Conservation (phyloP, 805 yeast species). For the Barnettozyma pratensis region DNA sequence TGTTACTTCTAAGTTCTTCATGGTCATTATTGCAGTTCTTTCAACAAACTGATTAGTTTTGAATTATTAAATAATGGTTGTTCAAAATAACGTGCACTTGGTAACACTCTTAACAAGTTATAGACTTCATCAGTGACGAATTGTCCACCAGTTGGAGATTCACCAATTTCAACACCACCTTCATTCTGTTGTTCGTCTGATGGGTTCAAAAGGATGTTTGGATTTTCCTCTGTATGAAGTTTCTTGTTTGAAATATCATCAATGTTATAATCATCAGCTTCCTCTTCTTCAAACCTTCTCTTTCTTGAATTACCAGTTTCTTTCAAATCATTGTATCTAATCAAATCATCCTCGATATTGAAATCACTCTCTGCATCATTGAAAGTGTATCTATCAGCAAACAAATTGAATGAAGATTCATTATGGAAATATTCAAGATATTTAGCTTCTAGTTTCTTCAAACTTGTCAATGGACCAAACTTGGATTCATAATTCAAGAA, state of each 20-base stretch:
- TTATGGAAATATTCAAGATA: constrained; percentile 63
- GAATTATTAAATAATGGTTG: constrained; percentile 49
- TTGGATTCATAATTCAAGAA: constrained; percentile 66
- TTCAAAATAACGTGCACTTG: constrained; percentile 47
- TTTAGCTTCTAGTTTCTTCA: constrained; percentile 60
- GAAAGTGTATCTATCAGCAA: constrained; percentile 33
- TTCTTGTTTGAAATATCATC: not conserved
- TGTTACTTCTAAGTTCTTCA: not conserved
- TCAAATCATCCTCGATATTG: constrained; percentile 18
- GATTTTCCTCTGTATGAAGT: not conserved
- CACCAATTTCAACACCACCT: constrained; percentile 4
- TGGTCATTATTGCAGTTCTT: not conserved
- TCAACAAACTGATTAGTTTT: constrained; percentile 32
- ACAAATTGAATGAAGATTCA: constrained; percentile 33
- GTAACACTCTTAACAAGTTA: constrained; percentile 51
- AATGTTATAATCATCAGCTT: not conserved
- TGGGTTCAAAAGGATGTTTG: too few relatives aligned
- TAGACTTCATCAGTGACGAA: constrained; percentile 37
- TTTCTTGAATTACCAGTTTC: constrained; percentile 4
- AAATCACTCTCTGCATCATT: constrained; percentile 20
- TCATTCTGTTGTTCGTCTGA: constrained; percentile 1
- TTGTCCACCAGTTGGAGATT: constrained; percentile 7
- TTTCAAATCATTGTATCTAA: constrained; percentile 26
- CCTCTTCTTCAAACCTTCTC: constrained; percentile 20
- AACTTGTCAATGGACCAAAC: constrained; percentile 65